Percentiles rank a stretch among this genome's conserved stretches.
These are phyloP conservation scores for Tylopilus sp. DNA, from an alignment of 1,284 basidiomycete genomes.

Conservation along the genomic window DNA sequence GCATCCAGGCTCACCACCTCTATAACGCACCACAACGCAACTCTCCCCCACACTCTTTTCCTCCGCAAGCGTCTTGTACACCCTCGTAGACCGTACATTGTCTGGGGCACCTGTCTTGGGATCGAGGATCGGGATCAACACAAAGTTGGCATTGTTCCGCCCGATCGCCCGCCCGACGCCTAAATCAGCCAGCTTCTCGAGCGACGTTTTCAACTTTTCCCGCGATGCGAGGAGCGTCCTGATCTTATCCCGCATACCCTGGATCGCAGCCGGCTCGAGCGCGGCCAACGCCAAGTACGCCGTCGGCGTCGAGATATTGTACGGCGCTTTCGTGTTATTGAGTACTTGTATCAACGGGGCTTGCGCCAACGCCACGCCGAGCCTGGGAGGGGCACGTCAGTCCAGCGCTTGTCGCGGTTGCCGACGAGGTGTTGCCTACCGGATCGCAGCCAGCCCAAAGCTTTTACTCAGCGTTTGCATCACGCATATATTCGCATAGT, in stretches of 20 bases:
- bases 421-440: slow-evolving; percentile 59
- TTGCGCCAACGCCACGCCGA: slow-evolving; percentile 93
- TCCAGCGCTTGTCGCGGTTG: neutral
- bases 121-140: slow-evolving; percentile 84
- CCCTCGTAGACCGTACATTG: slow-evolving; percentile 72
- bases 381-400: slow-evolving; percentile 53
- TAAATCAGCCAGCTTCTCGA: slow-evolving; percentile 59
- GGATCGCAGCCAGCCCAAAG: slow-evolving; percentile 95
- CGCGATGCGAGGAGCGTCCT: slow-evolving; percentile 72
- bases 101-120: slow-evolving; percentile 61
- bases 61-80: slow-evolving; percentile 92
- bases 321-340: slow-evolving; percentile 97
- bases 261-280: slow-evolving; percentile 73
- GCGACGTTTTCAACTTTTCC: slow-evolving; percentile 58
- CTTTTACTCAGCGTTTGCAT: slow-evolving; percentile 97
- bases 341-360: slow-evolving; percentile 93
- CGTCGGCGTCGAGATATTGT: slow-evolving; percentile 95
- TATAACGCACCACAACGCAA: slow-evolving; percentile 92
- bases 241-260: slow-evolving; percentile 76
- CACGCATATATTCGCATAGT: slow-evolving; percentile 93
- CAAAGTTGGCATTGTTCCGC: slow-evolving; percentile 92
- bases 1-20: slow-evolving; percentile 91
- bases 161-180: slow-evolving; percentile 84
- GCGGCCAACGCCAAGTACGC: slow-evolving; percentile 88
- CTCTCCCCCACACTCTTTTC: slow-evolving; percentile 83